Percentiles rank a stretch among this genome's conserved stretches.
phyloP scores from a whole-genome alignment of 2,329 filamentous ascomycete species.

The Capronia epimyces region DNA sequence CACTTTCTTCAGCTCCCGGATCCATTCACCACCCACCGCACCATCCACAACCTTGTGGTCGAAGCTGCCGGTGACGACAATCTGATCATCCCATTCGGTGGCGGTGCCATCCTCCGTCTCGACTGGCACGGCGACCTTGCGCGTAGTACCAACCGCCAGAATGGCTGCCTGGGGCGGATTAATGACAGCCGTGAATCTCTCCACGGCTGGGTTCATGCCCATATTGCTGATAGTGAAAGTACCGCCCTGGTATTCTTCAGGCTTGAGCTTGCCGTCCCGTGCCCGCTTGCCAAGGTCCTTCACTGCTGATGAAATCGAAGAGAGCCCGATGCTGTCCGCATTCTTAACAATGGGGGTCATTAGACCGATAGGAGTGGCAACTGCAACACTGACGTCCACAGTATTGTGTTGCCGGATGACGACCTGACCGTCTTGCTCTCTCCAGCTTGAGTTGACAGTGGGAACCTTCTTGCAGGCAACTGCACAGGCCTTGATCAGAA shows the following conservation, averaged over 20 bases:
- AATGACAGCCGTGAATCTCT: constrained; percentile 97
- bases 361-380: constrained; percentile 84
- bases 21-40: constrained; percentile 92
- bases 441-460: constrained; percentile 91
- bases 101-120: constrained; percentile 77
- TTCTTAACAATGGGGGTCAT: constrained; percentile 96
- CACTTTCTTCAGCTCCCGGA: constrained; percentile 93
- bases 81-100: constrained; percentile 94
- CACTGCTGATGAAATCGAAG: constrained; percentile 79
- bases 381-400: constrained; percentile 92
- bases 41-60: constrained; percentile 99
- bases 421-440: constrained; percentile 65
- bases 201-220: constrained; percentile 97
- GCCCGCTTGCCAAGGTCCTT: constrained; percentile 97
- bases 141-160: constrained; percentile 86
- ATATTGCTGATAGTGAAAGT: constrained; percentile 99
- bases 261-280: constrained; percentile 96
- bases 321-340: constrained; percentile 78
- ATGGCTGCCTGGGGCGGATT: constrained; percentile 97
- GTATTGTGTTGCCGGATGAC: constrained; percentile 88
- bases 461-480: constrained; percentile 89
- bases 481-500: constrained; percentile 93
- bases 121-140: constrained; percentile 86
- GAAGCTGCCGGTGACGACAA: constrained; percentile 88
- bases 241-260: constrained; percentile 97